phyloP scores from a whole-genome alignment of 2,329 filamentous ascomycete species.

The Pestalotiopsis sp. region DNA sequence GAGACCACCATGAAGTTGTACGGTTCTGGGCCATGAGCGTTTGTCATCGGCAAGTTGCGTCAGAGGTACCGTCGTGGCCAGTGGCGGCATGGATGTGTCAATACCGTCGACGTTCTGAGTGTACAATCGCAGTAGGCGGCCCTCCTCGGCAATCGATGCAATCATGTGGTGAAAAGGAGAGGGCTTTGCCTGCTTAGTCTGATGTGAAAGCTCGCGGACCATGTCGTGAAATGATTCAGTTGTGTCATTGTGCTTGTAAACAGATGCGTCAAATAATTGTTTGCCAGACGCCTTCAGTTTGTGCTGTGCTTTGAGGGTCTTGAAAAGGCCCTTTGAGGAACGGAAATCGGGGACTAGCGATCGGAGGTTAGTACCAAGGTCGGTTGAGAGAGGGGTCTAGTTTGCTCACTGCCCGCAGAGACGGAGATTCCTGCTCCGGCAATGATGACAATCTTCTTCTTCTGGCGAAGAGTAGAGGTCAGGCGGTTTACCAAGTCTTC shows the following conservation, averaged over 20 bases:
- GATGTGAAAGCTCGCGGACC: conserved; percentile 83
- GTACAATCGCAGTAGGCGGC: conserved; percentile 85
- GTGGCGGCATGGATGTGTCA: conserved; percentile 78
- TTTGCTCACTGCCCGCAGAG: conserved; percentile 70
- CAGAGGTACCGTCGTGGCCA: conserved; percentile 79
- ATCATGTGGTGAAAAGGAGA: conserved; percentile 93
- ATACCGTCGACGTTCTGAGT: conserved; percentile 97
- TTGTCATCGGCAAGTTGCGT: conserved; percentile 75
- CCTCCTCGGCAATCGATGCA: conserved; percentile 84
- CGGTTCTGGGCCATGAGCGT: conserved; percentile 88
- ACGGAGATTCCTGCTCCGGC: conserved; percentile 97
- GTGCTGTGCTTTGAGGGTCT: conserved; percentile 79
- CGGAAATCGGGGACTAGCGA: conserved; percentile 86
- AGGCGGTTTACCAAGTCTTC: conserved; percentile 69
- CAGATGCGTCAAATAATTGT: conserved; percentile 93
- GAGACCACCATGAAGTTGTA: conserved; percentile 91
- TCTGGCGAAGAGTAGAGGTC: conserved; percentile 74
- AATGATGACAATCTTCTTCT: conserved; percentile 95
- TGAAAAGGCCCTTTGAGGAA: conserved; percentile 87
- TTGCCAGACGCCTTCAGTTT: conserved; percentile 93
- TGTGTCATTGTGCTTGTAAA: conserved; percentile 88
- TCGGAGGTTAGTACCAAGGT: neutral
- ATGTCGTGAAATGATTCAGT: conserved; percentile 94
- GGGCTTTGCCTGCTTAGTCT: conserved; percentile 75
- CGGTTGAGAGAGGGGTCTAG: conserved; percentile 9